A percentile compares a stretch with the other conserved stretches of the same genome.
Conservation (phyloP, 306 rosid species). For the Hippophae tibetana region DNA sequence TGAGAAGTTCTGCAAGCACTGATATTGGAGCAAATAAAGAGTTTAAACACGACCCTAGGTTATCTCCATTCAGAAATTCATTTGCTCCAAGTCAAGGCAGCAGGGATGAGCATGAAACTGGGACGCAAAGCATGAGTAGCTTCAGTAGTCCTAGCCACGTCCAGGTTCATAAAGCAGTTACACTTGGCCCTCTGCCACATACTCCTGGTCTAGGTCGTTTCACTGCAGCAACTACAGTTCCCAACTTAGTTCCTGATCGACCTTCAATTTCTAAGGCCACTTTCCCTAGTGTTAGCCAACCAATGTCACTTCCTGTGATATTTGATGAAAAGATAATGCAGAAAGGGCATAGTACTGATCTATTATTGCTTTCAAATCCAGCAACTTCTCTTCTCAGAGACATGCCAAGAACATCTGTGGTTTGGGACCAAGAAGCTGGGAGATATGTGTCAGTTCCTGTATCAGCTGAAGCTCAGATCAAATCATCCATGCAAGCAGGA, state of each 20-base stretch:
- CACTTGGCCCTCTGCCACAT: constrained; percentile 86
- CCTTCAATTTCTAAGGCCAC: constrained; percentile 48
- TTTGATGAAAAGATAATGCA: constrained; percentile 60
- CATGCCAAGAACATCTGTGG: constrained; percentile 83
- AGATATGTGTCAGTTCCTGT: constrained; percentile 84
- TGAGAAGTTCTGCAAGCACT: constrained; percentile 80
- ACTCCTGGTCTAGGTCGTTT: constrained; percentile 56
- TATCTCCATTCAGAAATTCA: constrained; percentile 60
- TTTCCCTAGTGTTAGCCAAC: constrained; percentile 38
- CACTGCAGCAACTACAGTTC: constrained; percentile 38
- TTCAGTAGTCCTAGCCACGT: constrained; percentile 92
- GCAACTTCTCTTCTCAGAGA: constrained; percentile 74
- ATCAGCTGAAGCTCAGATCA: constrained; percentile 67
- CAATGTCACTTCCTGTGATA: constrained; percentile 39
- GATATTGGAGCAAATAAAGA: constrained; percentile 66
- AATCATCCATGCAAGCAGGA: constrained; percentile 45
- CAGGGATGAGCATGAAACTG: constrained; percentile 83
- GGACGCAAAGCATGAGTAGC: constrained; percentile 91
- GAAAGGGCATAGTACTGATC: constrained; percentile 48
- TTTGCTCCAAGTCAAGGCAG: constrained; percentile 86
- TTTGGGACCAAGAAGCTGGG: constrained; percentile 99
- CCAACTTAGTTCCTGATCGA: constrained; percentile 51
- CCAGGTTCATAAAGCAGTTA: constrained; percentile 76
- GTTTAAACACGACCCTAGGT: constrained; percentile 47
- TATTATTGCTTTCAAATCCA: constrained; percentile 52